A percentile compares a stretch with the other conserved stretches of the same genome.
These are phyloP conservation scores for Neospermospora avenae DNA, from an alignment of 2,329 filamentous ascomycete species.

Conservation along the genomic window DNA sequence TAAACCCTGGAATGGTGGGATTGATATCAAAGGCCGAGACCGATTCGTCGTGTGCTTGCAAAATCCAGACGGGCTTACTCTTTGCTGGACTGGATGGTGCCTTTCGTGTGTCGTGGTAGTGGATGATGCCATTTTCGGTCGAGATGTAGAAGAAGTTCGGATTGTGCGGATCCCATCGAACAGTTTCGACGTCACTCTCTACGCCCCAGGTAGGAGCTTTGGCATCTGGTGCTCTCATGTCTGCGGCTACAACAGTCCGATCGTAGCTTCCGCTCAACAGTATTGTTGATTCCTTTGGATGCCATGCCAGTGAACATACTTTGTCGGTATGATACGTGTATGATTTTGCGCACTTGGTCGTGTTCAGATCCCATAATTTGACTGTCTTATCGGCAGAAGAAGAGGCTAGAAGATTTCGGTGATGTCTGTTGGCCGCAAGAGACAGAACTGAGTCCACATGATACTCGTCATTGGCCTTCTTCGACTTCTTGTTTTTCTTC, in stretches of 20 bases:
- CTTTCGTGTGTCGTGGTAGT: constrained; percentile 84
- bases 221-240: constrained; percentile 90
- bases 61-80: constrained; percentile 86
- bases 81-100: constrained; percentile 68
- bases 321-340: constrained; percentile 97
- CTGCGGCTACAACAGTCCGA: constrained; percentile 86
- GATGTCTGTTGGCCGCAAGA: constrained; percentile 86
- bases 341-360: constrained; percentile 87
- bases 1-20: constrained; percentile 81
- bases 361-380: constrained; percentile 96
- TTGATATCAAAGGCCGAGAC: constrained; percentile 94
- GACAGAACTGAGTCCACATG: constrained; percentile 93
- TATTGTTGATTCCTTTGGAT: constrained; percentile 80
- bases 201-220: constrained; percentile 85
- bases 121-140: constrained; percentile 86
- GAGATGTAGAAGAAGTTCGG: constrained; percentile 92
- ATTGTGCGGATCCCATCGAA: constrained; percentile 91
- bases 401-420: constrained; percentile 91
- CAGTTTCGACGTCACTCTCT: constrained; percentile 90
- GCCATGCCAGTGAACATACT: constrained; percentile 94
- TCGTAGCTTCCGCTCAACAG: constrained; percentile 94
- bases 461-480: constrained; percentile 85
- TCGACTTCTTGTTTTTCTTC: constrained; percentile 88
- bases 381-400: constrained; percentile 95
- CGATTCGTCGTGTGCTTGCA: constrained; percentile 92